Conservation (phyloP, 352 stramenopile species). For the Saprolegnia parasitica region DNA sequence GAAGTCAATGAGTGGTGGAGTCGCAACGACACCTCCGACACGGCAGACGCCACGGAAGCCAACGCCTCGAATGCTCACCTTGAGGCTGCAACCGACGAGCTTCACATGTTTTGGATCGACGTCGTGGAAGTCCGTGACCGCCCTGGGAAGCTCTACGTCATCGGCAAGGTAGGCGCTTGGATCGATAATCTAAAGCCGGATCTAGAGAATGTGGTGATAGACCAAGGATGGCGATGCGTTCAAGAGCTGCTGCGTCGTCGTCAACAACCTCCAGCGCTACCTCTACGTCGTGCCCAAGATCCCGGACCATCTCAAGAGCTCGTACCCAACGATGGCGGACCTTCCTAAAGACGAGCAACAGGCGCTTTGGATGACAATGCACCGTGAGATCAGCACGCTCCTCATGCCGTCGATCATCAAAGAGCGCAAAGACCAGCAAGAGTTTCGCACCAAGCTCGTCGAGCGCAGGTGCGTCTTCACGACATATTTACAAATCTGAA, state of each 20-base stretch:
- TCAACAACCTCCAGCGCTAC: constrained; percentile 94
- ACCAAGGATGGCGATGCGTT: constrained; percentile 50
- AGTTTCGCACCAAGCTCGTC: constrained; percentile 94
- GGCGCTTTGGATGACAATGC: constrained; percentile 76
- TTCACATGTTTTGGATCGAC: constrained; percentile 98
- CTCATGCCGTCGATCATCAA: constrained; percentile 83
- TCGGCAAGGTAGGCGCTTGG: constrained; percentile 91
- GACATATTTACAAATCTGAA: not conserved
- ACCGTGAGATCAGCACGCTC: constrained; percentile 89
- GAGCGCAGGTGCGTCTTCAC: constrained; percentile 71
- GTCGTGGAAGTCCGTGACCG: constrained; percentile 91
- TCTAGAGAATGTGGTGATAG: constrained; percentile 23
- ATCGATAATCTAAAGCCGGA: constrained; percentile 11
- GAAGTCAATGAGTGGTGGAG: constrained; percentile 82
- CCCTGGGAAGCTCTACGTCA: constrained; percentile 95
- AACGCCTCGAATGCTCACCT: constrained; percentile 35
- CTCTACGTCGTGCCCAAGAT: constrained; percentile 90
- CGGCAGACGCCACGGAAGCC: constrained; percentile 27
- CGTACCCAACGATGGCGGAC: constrained; percentile 58
- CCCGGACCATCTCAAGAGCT: constrained; percentile 30
- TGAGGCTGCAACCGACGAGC: constrained; percentile 46
- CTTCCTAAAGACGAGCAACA: constrained; percentile 89
- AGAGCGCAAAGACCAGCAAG: constrained; percentile 61
- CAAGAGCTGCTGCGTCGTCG: constrained; percentile 93
- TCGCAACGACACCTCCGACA: constrained; percentile 31